phyloP scores from a whole-genome alignment of 2,329 filamentous ascomycete species.

The Colletotrichum spaethianum region DNA sequence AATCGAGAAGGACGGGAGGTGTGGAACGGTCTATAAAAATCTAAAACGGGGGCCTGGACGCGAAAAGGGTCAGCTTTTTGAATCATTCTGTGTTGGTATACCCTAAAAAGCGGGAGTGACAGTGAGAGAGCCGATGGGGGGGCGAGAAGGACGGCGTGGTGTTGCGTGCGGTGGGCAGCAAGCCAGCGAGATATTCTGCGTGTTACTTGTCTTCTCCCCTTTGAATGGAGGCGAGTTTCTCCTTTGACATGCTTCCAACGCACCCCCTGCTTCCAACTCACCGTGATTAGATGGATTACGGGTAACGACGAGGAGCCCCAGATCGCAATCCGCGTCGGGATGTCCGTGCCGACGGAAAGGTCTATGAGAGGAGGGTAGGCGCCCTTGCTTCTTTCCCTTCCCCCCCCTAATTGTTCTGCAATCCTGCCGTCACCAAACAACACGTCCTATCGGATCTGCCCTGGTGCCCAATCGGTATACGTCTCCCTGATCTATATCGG shows the following conservation, averaged over 20 bases:
- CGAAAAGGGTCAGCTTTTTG: background rate
- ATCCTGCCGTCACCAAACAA: too few relatives aligned
- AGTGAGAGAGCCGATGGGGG: background rate
- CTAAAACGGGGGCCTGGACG: background rate
- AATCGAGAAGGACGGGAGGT: background rate
- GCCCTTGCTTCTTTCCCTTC: too few relatives aligned
- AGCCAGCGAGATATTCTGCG: background rate
- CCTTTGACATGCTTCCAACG: background rate
- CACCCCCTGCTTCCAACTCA: background rate
- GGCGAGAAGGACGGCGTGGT: background rate
- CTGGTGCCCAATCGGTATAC: background rate
- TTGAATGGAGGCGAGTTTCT: background rate
- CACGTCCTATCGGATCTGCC: background rate
- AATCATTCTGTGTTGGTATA: slow-evolving; percentile 15
- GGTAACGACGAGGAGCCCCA: too few relatives aligned
- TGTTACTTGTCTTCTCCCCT: background rate
- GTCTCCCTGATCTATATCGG: background rate
- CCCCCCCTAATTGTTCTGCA: too few relatives aligned
- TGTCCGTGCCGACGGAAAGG: too few relatives aligned
- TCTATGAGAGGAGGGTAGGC: too few relatives aligned
- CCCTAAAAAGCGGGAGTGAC: slow-evolving; percentile 2
- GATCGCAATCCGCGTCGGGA: too few relatives aligned
- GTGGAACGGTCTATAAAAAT: background rate
- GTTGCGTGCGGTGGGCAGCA: background rate
- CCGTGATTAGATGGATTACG: background rate